A percentile compares a stretch with the other conserved stretches of the same genome.
Evolutionary conservation across 2,329 filamentous ascomycete genomes (phyloP).

Genomic region (Ustilaginoidea virens): DNA sequence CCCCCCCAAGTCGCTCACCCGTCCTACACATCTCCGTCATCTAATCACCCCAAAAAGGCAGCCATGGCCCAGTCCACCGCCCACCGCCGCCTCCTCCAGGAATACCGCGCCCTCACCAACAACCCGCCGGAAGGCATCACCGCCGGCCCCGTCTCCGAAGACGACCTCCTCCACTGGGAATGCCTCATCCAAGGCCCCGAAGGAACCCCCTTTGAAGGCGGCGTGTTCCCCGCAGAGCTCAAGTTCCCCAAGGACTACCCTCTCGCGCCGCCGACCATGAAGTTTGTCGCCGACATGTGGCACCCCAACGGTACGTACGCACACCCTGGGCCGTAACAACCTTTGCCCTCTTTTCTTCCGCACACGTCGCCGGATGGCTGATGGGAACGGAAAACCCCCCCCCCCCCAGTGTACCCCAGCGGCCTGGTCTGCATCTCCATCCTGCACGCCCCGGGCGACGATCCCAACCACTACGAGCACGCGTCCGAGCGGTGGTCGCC

Average conservation of each 20-base stretch:
- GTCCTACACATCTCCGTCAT: too few relatives aligned
- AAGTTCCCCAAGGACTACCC: constrained; percentile 95
- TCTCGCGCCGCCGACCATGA: constrained; percentile 91
- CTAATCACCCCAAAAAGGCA: too few relatives aligned
- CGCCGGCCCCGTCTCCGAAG: constrained; percentile 81
- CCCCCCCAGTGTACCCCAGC: constrained; percentile 61
- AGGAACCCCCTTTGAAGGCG: constrained; percentile 89
- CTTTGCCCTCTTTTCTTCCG: too few relatives aligned
- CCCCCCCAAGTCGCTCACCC: too few relatives aligned
- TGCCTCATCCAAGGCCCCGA: constrained; percentile 91
- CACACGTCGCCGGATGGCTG: too few relatives aligned
- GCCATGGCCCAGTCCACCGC: constrained; percentile 45
- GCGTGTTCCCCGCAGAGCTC: constrained; percentile 87
- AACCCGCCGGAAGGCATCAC: constrained; percentile 97
- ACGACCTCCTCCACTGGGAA: constrained; percentile 94
- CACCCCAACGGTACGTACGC: constrained; percentile 70
- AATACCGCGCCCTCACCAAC: constrained; percentile 87
- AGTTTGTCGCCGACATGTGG: constrained; percentile 85
- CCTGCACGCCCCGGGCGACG: constrained; percentile 87
- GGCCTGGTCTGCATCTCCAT: constrained; percentile 97
- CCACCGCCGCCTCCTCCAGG: constrained; percentile 76
- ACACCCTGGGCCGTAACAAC: background rate
- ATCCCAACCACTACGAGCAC: constrained; percentile 96
- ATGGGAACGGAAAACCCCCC: too few relatives aligned
- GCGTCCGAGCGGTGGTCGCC: constrained; percentile 92